Base-by-base conservation (phyloP, 768 basidiomycete genomes). In the Naganishia onofrii region DNA sequence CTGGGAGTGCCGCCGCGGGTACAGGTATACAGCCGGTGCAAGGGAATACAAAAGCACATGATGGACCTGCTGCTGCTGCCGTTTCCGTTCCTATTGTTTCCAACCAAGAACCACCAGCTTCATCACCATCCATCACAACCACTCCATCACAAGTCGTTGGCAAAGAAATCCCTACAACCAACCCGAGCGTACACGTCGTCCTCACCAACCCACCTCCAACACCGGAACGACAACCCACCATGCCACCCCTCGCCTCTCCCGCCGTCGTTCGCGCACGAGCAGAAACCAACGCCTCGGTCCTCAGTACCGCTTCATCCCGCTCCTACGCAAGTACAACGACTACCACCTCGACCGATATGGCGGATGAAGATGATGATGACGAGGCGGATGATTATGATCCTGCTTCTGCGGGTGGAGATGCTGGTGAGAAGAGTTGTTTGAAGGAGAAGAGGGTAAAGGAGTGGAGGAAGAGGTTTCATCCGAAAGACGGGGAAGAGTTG, bases 371-470 rank as follows among this genome's bases (percentile, higher is more conserved):
- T 10, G 60, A 42, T 15, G 60, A 63, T 63, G 42, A 63, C 29
- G 60, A 63, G 15, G 60, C 36, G 38, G 60, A 63, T 44, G 60
- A 63, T 63, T 63, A 63, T 28, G 60, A 63, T 44, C 60, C 60
- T 8, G 60, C 60, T 17, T 26, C 26, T 17, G 60, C 21, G 2
- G 60, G 42, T 34, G 60, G 42, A 29, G 60, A 63, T 13, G 60
- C 36, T 6, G 60, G 42, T 28, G 60, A 63, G 60, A 63, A 38
- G 65, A 56, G 31, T 23, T 71, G 70, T 36, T 51, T 71, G 15
- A 67, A 57, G 36, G 70, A 71, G n/a, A 75, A 72, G 71, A 66
- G 74, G 66, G 57, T 72, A 7, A 72, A 67, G 66, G 74, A 75
- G 28, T 75, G 74, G 74, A 72, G 54, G 38, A 72, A 73, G n/a